Evolutionary conservation across 2,329 filamentous ascomycete genomes (phyloP).

Genomic region (Grosmannia serpens): DNA sequence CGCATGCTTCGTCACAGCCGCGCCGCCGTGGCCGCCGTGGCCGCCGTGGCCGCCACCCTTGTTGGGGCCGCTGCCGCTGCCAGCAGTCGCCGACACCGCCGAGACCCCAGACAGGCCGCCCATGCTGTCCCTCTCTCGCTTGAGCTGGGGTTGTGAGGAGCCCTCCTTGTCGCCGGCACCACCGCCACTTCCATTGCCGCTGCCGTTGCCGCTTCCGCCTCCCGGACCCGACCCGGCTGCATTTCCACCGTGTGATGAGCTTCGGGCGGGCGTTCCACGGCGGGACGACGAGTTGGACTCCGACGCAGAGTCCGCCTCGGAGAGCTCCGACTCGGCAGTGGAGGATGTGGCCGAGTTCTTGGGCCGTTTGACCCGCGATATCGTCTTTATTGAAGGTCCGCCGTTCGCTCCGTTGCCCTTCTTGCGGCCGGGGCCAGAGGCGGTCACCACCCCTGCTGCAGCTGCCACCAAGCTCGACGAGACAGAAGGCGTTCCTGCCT

Average conservation of each 20-base stretch:
- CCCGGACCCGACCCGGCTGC: background rate
- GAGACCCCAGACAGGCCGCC: background rate
- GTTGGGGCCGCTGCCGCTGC: conserved; percentile 9
- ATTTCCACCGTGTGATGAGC: conserved; percentile 13
- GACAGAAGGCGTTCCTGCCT: conserved; percentile 30
- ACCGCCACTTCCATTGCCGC: conserved; percentile 1
- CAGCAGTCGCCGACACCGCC: background rate
- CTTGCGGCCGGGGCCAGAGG: conserved; percentile 29
- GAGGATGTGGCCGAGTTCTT: conserved; percentile 50
- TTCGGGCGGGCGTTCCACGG: conserved; percentile 25
- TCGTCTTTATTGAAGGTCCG: conserved; percentile 37
- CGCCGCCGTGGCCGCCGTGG: background rate
- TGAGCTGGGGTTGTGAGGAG: conserved; percentile 4
- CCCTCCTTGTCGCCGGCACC: conserved; percentile 5
- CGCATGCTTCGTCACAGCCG: conserved; percentile 4
- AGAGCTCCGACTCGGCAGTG: conserved; percentile 52
- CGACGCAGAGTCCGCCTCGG: conserved; percentile 47
- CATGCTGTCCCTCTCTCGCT: conserved; percentile 6
- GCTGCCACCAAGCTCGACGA: background rate
- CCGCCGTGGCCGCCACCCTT: background rate
- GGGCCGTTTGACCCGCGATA: conserved; percentile 51
- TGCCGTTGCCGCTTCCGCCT: background rate
- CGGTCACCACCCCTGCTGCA: background rate
- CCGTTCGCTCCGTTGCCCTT: conserved; percentile 27
- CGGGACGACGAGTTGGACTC: conserved; percentile 37